phyloP scores from a whole-genome alignment of 495 filamentous ascomycete species.

The Xanthoparmelia taractica region DNA sequence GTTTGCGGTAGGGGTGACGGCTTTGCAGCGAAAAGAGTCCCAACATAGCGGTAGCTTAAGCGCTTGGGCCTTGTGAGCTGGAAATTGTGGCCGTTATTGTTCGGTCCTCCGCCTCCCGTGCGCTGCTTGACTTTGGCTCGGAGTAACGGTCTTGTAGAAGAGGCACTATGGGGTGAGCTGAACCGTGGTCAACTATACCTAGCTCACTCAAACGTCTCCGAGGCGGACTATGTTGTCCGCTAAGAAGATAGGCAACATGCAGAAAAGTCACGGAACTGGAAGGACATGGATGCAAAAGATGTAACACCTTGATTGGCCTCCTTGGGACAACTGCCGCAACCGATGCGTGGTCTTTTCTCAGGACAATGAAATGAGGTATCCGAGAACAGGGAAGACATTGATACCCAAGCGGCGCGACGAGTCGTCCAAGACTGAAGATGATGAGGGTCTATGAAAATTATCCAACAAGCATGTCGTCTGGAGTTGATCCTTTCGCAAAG shows the following conservation, averaged over 20 bases:
- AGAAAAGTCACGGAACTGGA: not conserved
- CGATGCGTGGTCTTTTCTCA: not conserved
- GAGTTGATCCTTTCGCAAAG: constrained; percentile 1
- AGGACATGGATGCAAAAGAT: not conserved
- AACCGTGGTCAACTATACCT: not conserved
- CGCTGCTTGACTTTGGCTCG: not conserved
- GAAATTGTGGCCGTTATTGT: not conserved
- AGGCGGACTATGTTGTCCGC: not conserved
- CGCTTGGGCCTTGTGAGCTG: not conserved
- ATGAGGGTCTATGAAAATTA: not conserved
- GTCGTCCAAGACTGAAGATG: not conserved
- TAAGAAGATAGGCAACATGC: not conserved
- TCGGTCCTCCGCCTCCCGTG: not conserved
- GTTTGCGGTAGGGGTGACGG: not conserved
- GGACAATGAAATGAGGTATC: not conserved
- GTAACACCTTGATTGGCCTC: not conserved
- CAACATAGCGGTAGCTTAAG: not conserved
- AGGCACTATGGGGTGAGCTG: not conserved
- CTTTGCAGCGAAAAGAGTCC: not conserved
- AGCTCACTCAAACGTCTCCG: not conserved
- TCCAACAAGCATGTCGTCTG: not conserved
- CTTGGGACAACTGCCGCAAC: not conserved
- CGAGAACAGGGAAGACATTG: not conserved
- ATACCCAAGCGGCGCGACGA: not conserved
- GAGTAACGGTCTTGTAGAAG: not conserved